A percentile compares a stretch with the other conserved stretches of the same genome.
phyloP scores from a whole-genome alignment of 495 filamentous ascomycete genomes.

The Penicillium longicatenatum region DNA sequence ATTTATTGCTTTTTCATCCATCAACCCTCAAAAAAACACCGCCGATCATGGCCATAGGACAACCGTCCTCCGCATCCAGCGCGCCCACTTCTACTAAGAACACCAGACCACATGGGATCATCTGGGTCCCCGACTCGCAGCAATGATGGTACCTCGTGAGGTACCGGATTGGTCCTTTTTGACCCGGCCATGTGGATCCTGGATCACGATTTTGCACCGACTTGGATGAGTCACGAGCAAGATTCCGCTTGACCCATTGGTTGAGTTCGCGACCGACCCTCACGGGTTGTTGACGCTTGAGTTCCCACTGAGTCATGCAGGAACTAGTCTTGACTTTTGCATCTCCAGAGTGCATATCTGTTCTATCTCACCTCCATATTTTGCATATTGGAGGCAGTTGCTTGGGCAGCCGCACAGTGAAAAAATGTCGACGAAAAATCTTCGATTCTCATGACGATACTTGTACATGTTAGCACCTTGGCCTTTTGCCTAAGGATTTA shows the following conservation, averaged over 20 bases:
- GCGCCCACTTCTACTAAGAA: slow-evolving; percentile 25
- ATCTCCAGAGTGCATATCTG: slow-evolving; percentile 6
- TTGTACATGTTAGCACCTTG: slow-evolving; percentile 7
- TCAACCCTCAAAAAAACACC: slow-evolving; percentile 12
- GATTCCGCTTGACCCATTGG: slow-evolving; percentile 17
- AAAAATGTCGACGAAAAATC: slow-evolving; percentile 5
- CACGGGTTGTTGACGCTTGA: slow-evolving; percentile 39
- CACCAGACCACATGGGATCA: slow-evolving; percentile 35
- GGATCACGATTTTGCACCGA: slow-evolving; percentile 26
- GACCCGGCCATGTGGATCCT: slow-evolving; percentile 41
- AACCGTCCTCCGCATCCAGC: slow-evolving; percentile 16
- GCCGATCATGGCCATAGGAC: slow-evolving; percentile 14
- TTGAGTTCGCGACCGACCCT: slow-evolving; percentile 43
- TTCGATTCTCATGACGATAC: slow-evolving; percentile 12
- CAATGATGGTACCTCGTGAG: slow-evolving; percentile 47
- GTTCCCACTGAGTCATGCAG: slow-evolving; percentile 29
- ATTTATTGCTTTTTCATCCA: slow-evolving; percentile 19
- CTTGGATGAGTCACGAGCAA: slow-evolving; percentile 26
- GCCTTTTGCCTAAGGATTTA: slow-evolving; percentile 10
- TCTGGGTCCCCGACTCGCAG: slow-evolving; percentile 47
- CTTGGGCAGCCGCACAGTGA: slow-evolving; percentile 4
- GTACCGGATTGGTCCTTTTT: slow-evolving; percentile 48
- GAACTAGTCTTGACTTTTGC: slow-evolving; percentile 1
- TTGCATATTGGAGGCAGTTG: slow-evolving; percentile 1
- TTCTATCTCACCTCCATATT: slow-evolving; percentile 6